Evolutionary conservation across 768 basidiomycete genomes (phyloP).

Genomic region (Cantharellus anzutake): DNA sequence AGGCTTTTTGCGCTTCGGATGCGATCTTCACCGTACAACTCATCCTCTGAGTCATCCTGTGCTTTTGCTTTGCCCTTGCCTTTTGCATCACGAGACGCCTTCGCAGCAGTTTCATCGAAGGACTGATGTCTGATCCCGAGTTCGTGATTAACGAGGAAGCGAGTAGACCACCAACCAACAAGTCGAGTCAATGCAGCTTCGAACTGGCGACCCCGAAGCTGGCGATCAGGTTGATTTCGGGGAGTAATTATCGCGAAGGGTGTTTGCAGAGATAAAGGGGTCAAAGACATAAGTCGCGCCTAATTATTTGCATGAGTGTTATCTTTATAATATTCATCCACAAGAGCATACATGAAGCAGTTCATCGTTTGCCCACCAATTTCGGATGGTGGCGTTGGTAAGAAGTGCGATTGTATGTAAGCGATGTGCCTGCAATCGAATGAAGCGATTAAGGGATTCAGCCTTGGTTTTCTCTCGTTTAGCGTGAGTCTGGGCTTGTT

Average conservation of each 20-base stretch:
- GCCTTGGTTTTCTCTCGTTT: conserved; percentile 14
- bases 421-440: conserved; percentile 72
- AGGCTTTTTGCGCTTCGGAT: conserved; percentile 67
- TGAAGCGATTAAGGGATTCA: conserved; percentile 48
- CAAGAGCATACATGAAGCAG: conserved; percentile 46
- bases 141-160: conserved; percentile 41
- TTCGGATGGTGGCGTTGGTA: conserved; percentile 52
- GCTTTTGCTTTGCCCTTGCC: conserved; percentile 19
- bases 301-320: conserved; percentile 17
- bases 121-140: conserved; percentile 41
- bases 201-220: conserved; percentile 72
- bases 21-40: conserved; percentile 23
- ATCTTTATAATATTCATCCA: background rate
- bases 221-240: conserved; percentile 57
- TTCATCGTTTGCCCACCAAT: conserved; percentile 66
- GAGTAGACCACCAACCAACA: conserved; percentile 64
- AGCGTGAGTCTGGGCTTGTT: background rate
- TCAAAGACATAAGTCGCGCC: conserved; percentile 78
- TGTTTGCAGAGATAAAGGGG: conserved; percentile 63
- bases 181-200: conserved; percentile 61
- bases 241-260: conserved; percentile 69
- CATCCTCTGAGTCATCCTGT: conserved; percentile 9
- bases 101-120: conserved; percentile 35
- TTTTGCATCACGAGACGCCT: conserved; percentile 15
- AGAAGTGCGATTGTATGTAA: conserved; percentile 73